Conservation (phyloP, 139 green algal genomes). For the Chlamydomonas sp. region DNA sequence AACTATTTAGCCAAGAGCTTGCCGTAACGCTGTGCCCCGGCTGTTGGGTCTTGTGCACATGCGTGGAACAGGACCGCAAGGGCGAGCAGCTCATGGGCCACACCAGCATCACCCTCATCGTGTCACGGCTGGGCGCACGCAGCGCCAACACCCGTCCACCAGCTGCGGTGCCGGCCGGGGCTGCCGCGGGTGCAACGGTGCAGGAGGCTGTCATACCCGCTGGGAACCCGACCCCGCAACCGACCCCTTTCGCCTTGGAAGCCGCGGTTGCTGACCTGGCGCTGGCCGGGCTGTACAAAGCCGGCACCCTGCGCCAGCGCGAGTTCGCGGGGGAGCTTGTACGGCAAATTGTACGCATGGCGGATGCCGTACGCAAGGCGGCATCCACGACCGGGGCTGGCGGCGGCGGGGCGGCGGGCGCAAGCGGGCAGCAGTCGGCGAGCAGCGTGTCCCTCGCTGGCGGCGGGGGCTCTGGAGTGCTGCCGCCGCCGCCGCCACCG, state of each 20-base stretch:
- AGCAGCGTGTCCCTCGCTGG: too few relatives aligned
- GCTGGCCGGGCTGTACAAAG: constrained; percentile 50
- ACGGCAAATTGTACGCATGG: constrained; percentile 44
- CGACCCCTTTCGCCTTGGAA: constrained; percentile 43
- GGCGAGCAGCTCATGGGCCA: constrained; percentile 36
- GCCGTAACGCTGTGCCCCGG: too few relatives aligned
- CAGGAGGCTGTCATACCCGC: neutral
- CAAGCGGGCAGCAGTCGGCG: too few relatives aligned
- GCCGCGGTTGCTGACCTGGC: constrained; percentile 39
- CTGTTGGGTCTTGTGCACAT: neutral
- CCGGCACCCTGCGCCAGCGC: constrained; percentile 39
- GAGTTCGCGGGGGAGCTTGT: constrained; percentile 57
- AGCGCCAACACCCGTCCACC: too few relatives aligned
- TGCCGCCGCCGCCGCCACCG: constrained; percentile 17
- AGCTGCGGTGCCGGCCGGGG: neutral
- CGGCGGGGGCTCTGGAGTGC: too few relatives aligned
- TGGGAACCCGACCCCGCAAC: neutral
- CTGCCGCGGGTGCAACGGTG: neutral
- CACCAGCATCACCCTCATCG: constrained; percentile 24
- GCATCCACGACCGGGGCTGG: neutral
- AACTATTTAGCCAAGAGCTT: neutral
- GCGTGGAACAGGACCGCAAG: constrained; percentile 33
- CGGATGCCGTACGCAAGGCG: constrained; percentile 29
- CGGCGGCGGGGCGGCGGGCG: neutral
- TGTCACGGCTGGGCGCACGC: constrained; percentile 22